Conservation (phyloP, 176 grass and related monocot species). For the Musa acuminata region DNA sequence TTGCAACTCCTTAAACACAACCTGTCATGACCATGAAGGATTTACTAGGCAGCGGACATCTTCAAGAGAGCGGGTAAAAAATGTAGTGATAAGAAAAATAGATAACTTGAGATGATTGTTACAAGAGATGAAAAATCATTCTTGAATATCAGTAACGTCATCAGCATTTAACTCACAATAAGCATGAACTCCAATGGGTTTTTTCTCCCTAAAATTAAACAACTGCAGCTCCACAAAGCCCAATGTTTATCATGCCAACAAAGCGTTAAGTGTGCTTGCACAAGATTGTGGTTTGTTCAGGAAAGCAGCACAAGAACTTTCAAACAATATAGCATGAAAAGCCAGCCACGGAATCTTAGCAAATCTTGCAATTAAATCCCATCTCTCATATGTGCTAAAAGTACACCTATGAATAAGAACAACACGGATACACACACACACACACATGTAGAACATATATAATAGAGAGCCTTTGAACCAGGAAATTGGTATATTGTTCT, state of each 20-base stretch:
- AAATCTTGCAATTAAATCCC: background rate
- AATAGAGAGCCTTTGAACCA: background rate
- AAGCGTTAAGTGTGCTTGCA: too few species aligned
- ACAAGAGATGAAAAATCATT: background rate
- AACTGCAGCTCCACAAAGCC: background rate
- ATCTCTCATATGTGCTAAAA: background rate
- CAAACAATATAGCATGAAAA: background rate
- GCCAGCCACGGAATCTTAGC: background rate
- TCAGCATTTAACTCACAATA: background rate
- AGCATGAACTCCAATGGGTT: background rate
- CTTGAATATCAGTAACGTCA: background rate
- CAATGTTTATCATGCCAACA: background rate
- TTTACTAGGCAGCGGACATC: too few species aligned
- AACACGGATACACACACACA: too few species aligned
- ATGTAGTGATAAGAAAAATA: too few species aligned
- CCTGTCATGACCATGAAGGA: too few species aligned
- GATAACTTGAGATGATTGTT: too few species aligned
- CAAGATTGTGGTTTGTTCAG: background rate
- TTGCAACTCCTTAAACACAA: background rate
- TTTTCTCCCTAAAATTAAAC: background rate
- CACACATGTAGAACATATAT: background rate
- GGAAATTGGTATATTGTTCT: background rate
- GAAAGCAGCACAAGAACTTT: background rate
- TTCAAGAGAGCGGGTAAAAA: too few species aligned
- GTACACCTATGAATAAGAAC: too few species aligned